Percentiles rank a stretch among this genome's conserved stretches.
These are phyloP conservation scores for Nasturtium officinale DNA, from an alignment of 345 rosid species.

Conservation along the genomic window DNA sequence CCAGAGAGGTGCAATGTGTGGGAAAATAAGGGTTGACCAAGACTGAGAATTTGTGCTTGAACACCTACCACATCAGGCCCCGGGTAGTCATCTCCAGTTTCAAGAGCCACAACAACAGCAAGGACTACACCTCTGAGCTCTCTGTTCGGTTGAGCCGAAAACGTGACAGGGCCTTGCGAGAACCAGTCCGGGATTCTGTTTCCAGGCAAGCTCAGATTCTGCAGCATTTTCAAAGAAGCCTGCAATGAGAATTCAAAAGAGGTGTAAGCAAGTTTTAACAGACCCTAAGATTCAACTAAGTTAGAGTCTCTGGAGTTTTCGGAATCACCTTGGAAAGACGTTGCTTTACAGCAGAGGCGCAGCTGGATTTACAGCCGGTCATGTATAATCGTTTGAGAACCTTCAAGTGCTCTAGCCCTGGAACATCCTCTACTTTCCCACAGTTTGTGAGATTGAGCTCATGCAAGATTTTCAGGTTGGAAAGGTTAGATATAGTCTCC, in stretches of 20 bases:
- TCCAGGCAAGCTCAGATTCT: slow-evolving; percentile 61
- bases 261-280: not conserved
- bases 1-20: slow-evolving; percentile 47
- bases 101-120: slow-evolving; percentile 56
- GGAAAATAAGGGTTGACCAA: not conserved
- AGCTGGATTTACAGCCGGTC: slow-evolving; percentile 15
- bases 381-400: slow-evolving; percentile 27
- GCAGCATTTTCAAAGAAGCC: slow-evolving; percentile 52
- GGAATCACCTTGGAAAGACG: slow-evolving; percentile 36
- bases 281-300: not conserved
- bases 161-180: slow-evolving; percentile 40
- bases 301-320: not conserved
- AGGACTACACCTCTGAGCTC: slow-evolving; percentile 52
- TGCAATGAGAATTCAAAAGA: slow-evolving; percentile 23
- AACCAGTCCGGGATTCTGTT: slow-evolving; percentile 64
- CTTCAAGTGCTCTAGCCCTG: slow-evolving; percentile 31
- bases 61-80: slow-evolving; percentile 46
- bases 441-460: slow-evolving; percentile 38
- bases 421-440: slow-evolving; percentile 20
- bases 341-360: slow-evolving; percentile 9
- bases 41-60: slow-evolving; percentile 45
- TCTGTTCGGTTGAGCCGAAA: slow-evolving; percentile 46
- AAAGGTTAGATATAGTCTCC: slow-evolving; percentile 35
- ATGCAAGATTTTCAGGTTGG: not conserved
- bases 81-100: slow-evolving; percentile 38